Base-by-base conservation (phyloP, 441 rosid species). In the Erysimum pusillum region DNA sequence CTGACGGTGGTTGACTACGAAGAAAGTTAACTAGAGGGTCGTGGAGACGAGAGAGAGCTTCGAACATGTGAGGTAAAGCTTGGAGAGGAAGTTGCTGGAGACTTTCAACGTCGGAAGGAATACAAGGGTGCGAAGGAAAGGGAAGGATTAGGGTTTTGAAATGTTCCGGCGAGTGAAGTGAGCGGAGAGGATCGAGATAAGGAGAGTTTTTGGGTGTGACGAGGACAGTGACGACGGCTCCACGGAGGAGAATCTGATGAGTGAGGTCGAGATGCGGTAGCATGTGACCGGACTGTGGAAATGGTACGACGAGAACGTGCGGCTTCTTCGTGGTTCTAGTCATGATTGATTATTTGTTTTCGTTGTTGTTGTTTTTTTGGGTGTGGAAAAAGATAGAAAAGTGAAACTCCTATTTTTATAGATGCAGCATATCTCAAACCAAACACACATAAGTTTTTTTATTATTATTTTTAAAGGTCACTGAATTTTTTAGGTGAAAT, bases 221-320 rank as follows among this genome's bases (percentile, higher is more conserved):
- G 22, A 82, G 35, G 36, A 85, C 28, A 11, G 91, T 89, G 67
- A 87, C 66, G 38, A 64, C 64, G 49, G 81, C 68, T 80, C 90
- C 90, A 20, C 81, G 87, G 81, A 28, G 9, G 73, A 83, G 82
- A 5, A 89, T 73, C 15, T 79, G 82, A 45, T 78, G 75, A 39
- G 90, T 70, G 71, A 91, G 88, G 70, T 86, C 89, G 56, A 91
- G 86, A 74, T 87, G 82, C 14, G 93, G 89, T 71, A 84, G 81
- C 56, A 87, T 66, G 76, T 89, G 91, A 81, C 93, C 91, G 32
- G 83, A 76, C 25, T 84, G 54, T 3, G 80, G 80, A 80, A 67
- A 84, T 3, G 96, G 92, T 63, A 83, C 80, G 18, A 89, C 81
- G 20, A 89, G 82, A 68, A 87, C 51, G 75, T 88, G 89, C 0